A percentile compares a stretch with the other conserved stretches of the same genome.
phyloP scores from a whole-genome alignment of 371 early-diverging fungal species.

The Rhizopus microsporus region DNA sequence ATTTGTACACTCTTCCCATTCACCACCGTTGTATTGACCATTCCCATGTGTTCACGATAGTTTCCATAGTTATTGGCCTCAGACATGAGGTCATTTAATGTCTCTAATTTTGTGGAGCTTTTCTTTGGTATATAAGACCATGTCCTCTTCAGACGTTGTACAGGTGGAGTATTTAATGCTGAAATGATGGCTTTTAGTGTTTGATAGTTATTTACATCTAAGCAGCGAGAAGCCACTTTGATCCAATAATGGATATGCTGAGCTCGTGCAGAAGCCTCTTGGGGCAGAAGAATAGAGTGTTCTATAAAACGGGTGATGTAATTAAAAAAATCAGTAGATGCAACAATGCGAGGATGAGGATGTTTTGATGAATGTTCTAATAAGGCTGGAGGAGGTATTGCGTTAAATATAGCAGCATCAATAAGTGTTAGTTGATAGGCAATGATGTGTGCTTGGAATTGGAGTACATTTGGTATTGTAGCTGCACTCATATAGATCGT shows the following conservation, averaged over 20 bases:
- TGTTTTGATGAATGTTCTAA: constrained; percentile 67
- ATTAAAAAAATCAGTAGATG: constrained; percentile 83
- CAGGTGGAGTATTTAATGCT: constrained; percentile 75
- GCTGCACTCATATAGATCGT: constrained; percentile 60
- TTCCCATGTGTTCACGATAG: constrained; percentile 70
- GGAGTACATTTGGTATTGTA: constrained; percentile 63
- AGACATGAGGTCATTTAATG: constrained; percentile 64
- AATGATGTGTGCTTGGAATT: constrained; percentile 67
- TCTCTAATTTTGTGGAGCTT: constrained; percentile 59
- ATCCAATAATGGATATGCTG: constrained; percentile 74
- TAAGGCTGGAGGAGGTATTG: constrained; percentile 68
- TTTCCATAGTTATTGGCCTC: constrained; percentile 73
- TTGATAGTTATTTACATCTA: constrained; percentile 73
- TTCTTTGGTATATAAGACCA: constrained; percentile 80
- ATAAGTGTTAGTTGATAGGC: constrained; percentile 77
- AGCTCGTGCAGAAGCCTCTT: constrained; percentile 65
- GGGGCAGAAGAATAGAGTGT: constrained; percentile 65
- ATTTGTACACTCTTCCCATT: constrained; percentile 41
- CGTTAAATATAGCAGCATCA: constrained; percentile 69
- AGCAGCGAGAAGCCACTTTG: constrained; percentile 66
- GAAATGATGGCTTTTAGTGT: constrained; percentile 74
- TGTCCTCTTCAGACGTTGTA: constrained; percentile 73
- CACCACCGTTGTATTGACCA: constrained; percentile 37
- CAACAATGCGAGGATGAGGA: constrained; percentile 70
- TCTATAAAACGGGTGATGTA: constrained; percentile 79